Evolutionary conservation across 2,329 filamentous ascomycete species (phyloP), one percentile per base, ranked within the genome.

Genomic region (Arthrobotrys musiformis): DNA sequence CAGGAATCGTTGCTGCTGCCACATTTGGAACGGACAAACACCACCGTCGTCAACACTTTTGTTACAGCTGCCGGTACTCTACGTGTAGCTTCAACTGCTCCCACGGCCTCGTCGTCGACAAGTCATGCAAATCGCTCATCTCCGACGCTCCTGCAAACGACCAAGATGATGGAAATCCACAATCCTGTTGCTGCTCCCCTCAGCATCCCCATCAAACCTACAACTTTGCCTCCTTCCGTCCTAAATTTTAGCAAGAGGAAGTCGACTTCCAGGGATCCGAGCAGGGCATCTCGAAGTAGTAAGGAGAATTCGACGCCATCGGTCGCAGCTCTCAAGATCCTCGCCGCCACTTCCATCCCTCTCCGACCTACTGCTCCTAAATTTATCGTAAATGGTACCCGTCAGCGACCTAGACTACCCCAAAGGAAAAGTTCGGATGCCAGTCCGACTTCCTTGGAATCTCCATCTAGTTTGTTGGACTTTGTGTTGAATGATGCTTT

Each of bases 311-410:
- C 68, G 24, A 35, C 76, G 33, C 79, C 80, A 56, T 80, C 80
- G 7, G 79, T 80, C 46, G 80, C 80, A n/a, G 80, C 80, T 46
- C 78, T 81, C 11, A 76, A 76, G 40, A 24, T 76, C n/a, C 77
- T 81, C 15, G 80, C 80, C 19, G 79, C 79, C 19, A 81, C 80
- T 48, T 70, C 80, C 56, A 81, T 81, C 40, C 80, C 79, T 7
- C 62, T 69, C 7, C 78, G 70, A 69, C 62, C 67, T 17, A 73
- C 44, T 33, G 33, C 74, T 35, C 72, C 72, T 7, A 75, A 69
- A 50, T 54, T 11, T 28, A 70, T 72, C 42, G 30, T 19, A 26
- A 64, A 50, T 24, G 54, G 56, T 9, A 26, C 67, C 42, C 40
- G 69, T 68, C 56, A 77, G 74, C 40, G 76, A 46, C 46, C 79